Conservation (phyloP, 164 flowering plant genomes). For the Houttuynia cordata region DNA sequence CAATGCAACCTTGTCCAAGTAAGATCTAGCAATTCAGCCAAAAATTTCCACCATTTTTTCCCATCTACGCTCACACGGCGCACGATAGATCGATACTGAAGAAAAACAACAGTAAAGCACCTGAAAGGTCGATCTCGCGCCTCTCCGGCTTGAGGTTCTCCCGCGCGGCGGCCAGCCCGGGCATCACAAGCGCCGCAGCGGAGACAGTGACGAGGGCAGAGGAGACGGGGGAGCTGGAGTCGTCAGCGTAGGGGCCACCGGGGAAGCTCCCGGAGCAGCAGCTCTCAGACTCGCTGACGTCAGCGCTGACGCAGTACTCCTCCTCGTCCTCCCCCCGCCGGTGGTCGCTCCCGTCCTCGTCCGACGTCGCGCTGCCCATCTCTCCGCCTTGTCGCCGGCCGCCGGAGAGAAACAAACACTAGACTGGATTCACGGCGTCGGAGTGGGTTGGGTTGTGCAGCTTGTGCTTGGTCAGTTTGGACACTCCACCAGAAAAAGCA, state of each 20-base stretch:
- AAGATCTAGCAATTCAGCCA: background rate
- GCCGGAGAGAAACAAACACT: too few relatives aligned
- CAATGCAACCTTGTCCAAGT: background rate
- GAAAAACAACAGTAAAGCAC: conserved; percentile 6
- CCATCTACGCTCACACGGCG: background rate
- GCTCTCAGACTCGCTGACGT: conserved; percentile 65
- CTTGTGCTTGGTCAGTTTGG: too few relatives aligned
- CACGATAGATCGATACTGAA: background rate
- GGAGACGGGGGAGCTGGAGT: conserved; percentile 23
- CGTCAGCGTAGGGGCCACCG: conserved; percentile 14
- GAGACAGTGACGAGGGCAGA: conserved; percentile 18
- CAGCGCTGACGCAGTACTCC: conserved; percentile 50
- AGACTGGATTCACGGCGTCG: too few relatives aligned
- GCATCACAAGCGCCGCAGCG: conserved; percentile 15
- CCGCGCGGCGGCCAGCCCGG: conserved; percentile 31
- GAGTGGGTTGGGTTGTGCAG: too few relatives aligned
- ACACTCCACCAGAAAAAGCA: too few relatives aligned
- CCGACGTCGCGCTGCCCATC: conserved; percentile 35
- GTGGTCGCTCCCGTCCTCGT: conserved; percentile 25
- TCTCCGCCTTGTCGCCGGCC: too few relatives aligned
- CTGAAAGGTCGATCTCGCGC: conserved; percentile 21
- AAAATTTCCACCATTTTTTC: background rate
- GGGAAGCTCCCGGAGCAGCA: conserved; percentile 21
- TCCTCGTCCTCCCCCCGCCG: conserved; percentile 27
- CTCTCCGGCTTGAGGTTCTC: conserved; percentile 19